Conservation (phyloP, 2,329 filamentous ascomycete genomes). For the Penicillium oxalicum region DNA sequence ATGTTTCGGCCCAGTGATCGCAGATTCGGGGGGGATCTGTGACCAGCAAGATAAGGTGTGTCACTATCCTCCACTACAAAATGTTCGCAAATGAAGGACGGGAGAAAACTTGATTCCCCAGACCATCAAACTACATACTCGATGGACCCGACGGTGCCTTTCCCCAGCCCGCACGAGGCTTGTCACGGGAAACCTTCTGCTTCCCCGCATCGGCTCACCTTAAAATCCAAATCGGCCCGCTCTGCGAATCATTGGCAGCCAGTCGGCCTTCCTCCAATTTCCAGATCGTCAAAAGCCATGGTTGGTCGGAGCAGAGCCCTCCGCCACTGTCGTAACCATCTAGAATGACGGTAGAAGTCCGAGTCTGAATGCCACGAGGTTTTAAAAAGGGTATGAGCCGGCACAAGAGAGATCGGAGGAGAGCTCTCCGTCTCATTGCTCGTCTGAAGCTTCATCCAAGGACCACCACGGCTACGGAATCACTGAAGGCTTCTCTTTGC, state of each 20-base stretch:
- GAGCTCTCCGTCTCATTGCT: not conserved
- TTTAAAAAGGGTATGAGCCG: not conserved
- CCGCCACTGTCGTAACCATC: constrained; percentile 2
- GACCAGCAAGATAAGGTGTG: too few relatives aligned
- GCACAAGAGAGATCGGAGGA: not conserved
- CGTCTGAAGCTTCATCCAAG: not conserved
- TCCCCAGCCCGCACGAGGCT: not conserved
- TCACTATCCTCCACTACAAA: too few relatives aligned
- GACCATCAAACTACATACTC: too few relatives aligned
- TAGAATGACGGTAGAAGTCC: not conserved
- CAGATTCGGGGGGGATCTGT: too few relatives aligned
- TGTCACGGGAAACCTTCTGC: not conserved
- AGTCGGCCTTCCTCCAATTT: constrained; percentile 5
- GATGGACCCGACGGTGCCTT: too few relatives aligned
- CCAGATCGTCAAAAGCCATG: not conserved
- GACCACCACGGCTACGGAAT: too few relatives aligned
- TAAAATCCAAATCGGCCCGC: constrained; percentile 5
- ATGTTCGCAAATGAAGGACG: too few relatives aligned
- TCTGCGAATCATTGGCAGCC: constrained; percentile 1
- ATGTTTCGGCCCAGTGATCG: too few relatives aligned
- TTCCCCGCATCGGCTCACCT: constrained; percentile 10
- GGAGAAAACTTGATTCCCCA: too few relatives aligned
- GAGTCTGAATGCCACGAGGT: not conserved
- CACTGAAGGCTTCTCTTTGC: too few relatives aligned
- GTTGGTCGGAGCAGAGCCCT: constrained; percentile 15